Base-by-base conservation (phyloP, 805 yeast genomes). In the Starmerella geochares region DNA sequence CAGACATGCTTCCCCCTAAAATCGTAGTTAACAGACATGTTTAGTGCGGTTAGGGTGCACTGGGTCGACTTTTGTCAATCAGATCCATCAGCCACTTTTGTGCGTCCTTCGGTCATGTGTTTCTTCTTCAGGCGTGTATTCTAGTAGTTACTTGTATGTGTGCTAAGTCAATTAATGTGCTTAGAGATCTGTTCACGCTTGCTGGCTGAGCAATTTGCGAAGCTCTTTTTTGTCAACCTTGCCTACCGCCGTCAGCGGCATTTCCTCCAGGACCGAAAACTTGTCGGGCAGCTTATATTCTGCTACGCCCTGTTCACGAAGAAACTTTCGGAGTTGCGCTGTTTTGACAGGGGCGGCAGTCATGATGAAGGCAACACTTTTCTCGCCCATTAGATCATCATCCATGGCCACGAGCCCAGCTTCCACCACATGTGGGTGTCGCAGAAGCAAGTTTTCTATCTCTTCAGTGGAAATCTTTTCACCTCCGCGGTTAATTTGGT, bases 401-500 rank as follows among this genome's bases (percentile, higher is more conserved):
- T 53, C 55, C 38, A 49, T 39, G 8, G 55, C 50, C 3, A 53
- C 50, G 4, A 53, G 41, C 3, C 53, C 55, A 4, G 53, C 55
- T 25, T 53, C 55, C 2, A 49, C 36, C 1, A 53, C 51, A 13
- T 43, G 46, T 1, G 53, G 49, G 38, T 53, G 53, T 8, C 55
- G 47, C 24, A 53, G n/a, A n/a, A 53, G 41, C 33, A 53, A 35
- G 37, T 53, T 47, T 36, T 53, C 55, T 10, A 53, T 47, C 33
- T 53, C 55, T 24, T 53, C 55, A 5, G 48, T 35, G 9, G 48
- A 25, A 27, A 53, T 36, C 19, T 53, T 53, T 41, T 53, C 55
- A 2, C 55, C 55, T 3, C 55, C 55, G 14, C 55, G 53, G 42
- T 53, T 53, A 32, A 53, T 53, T 20, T 53, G 55, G 31, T 53